Evolutionary conservation across 2,329 filamentous ascomycete genomes (phyloP).

Genomic region (Aspergillus caelatus): DNA sequence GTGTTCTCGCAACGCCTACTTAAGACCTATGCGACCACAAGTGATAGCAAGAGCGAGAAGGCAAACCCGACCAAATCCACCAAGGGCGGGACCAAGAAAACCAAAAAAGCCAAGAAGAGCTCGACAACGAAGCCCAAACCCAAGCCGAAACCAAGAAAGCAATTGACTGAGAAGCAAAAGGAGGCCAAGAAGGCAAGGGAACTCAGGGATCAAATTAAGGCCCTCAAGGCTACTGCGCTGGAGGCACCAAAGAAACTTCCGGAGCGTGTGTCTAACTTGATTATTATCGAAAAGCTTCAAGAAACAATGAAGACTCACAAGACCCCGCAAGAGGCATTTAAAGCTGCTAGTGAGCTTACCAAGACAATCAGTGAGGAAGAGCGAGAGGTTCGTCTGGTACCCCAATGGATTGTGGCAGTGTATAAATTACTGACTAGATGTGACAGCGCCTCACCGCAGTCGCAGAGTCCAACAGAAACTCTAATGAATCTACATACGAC

Average conservation of each 20-base stretch:
- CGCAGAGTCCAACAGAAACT: slow-evolving; percentile 50
- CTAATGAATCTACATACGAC: slow-evolving; percentile 49
- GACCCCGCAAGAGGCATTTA: slow-evolving; percentile 21
- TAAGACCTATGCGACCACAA: slow-evolving; percentile 36
- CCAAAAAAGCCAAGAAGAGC: slow-evolving; percentile 29
- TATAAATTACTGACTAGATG: slow-evolving; percentile 11
- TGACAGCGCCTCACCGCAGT: slow-evolving; percentile 58
- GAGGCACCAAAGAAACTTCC: slow-evolving; percentile 41
- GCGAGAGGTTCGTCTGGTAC: slow-evolving; percentile 23
- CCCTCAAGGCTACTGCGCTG: slow-evolving; percentile 39
- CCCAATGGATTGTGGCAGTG: neutral
- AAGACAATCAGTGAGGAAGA: slow-evolving; percentile 23
- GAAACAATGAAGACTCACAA: slow-evolving; percentile 12
- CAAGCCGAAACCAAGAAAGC: slow-evolving; percentile 28
- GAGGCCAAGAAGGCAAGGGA: slow-evolving; percentile 34
- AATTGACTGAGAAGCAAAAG: slow-evolving; percentile 33
- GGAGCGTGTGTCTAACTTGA: slow-evolving; percentile 25
- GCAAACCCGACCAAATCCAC: slow-evolving; percentile 21
- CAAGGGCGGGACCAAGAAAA: slow-evolving; percentile 20
- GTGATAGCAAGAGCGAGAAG: slow-evolving; percentile 16
- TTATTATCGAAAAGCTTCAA: slow-evolving; percentile 23
- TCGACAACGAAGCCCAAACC: slow-evolving; percentile 28
- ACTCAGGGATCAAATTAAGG: slow-evolving; percentile 32
- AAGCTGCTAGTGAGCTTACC: slow-evolving; percentile 18
- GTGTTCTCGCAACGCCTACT: slow-evolving; percentile 26